Conservation (phyloP, 2,329 filamentous ascomycete genomes). For the Fusarium siculi region DNA sequence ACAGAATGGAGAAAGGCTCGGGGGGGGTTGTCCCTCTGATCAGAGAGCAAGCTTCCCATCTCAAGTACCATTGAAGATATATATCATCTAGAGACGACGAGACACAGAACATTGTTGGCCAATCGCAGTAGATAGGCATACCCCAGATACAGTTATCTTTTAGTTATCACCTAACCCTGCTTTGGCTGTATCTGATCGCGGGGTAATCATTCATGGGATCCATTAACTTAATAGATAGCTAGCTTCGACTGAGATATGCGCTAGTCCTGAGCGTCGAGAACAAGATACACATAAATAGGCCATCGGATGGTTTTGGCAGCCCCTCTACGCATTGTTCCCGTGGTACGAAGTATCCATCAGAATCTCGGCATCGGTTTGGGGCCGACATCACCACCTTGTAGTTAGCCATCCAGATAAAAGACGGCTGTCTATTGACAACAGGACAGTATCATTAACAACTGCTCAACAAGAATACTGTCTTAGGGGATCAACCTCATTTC, state of each 20-base stretch:
- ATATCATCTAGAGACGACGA: neutral
- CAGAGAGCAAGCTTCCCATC: neutral
- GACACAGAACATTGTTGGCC: neutral
- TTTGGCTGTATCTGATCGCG: neutral
- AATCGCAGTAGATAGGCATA: neutral
- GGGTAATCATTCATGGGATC: neutral
- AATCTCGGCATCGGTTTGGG: neutral
- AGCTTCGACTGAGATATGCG: neutral
- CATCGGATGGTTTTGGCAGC: neutral
- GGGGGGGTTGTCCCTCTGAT: neutral
- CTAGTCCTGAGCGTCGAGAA: neutral
- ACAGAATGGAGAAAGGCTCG: neutral
- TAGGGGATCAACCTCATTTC: no score
- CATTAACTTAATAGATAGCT: neutral
- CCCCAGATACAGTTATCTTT: neutral
- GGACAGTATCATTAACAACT: neutral
- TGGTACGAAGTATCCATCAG: neutral
- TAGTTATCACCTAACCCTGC: neutral
- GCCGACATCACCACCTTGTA: neutral
- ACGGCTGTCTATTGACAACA: neutral
- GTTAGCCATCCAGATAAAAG: neutral
- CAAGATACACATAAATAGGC: neutral
- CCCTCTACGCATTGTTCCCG: neutral
- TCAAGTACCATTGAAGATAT: neutral
- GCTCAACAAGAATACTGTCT: neutral